Evolutionary conservation across 768 basidiomycete species (phyloP).

Genomic region (Tubosaeta brunneosetosa): DNA sequence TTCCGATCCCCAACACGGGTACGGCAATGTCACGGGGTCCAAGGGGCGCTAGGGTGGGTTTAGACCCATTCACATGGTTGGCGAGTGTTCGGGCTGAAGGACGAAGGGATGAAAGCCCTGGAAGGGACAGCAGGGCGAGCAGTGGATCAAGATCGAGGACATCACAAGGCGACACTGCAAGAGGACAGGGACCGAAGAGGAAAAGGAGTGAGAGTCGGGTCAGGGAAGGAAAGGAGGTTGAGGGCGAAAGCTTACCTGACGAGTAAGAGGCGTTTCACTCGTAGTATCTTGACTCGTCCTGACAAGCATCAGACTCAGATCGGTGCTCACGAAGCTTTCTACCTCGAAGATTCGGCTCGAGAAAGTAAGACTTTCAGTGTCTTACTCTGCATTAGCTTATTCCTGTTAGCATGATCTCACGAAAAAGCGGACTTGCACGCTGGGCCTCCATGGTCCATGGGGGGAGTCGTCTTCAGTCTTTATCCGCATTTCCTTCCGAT

Average conservation of each 20-base stretch:
- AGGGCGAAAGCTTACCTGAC: conserved; percentile 57
- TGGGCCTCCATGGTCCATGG: conserved; percentile 89
- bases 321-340: conserved; percentile 61
- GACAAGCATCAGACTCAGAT: conserved; percentile 52
- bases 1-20: conserved; percentile 25
- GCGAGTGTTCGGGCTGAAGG: conserved; percentile 66
- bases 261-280: conserved; percentile 46
- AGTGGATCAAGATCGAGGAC: conserved; percentile 40
- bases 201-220: conserved; percentile 46
- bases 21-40: conserved; percentile 46
- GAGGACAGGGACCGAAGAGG: conserved; percentile 21
- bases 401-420: conserved; percentile 54
- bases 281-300: not conserved
- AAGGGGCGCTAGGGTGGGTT: conserved; percentile 53
- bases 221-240: conserved; percentile 30
- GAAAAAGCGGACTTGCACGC: conserved; percentile 74
- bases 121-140: conserved; percentile 47
- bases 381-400: conserved; percentile 5
- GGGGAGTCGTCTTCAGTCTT: conserved; percentile 81
- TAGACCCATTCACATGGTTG: conserved; percentile 71
- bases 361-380: conserved; percentile 47
- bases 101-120: conserved; percentile 51
- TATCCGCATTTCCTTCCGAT: conserved; percentile 84
- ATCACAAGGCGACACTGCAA: conserved; percentile 17
- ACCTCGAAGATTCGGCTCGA: conserved; percentile 78